A percentile compares a stretch with the other conserved stretches of the same genome.
phyloP scores from a whole-genome alignment of 2,329 filamentous ascomycete genomes.

The Proliferodiscus dingleyae region DNA sequence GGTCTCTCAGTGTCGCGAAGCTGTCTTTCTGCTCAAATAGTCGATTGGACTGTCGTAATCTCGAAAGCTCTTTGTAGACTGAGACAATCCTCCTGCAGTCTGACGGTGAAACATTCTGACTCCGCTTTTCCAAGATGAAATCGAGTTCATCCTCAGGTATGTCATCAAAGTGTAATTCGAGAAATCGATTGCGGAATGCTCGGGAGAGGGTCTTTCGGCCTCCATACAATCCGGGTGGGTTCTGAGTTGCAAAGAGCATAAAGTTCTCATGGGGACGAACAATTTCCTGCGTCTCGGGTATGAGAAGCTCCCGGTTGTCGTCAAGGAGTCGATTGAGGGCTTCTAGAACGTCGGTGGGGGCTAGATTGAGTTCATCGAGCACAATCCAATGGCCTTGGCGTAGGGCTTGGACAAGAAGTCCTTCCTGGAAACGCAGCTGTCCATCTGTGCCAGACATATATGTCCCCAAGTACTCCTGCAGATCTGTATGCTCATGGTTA shows the following conservation, averaged over 20 bases:
- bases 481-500: slow-evolving; percentile 97
- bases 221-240: slow-evolving; percentile 91
- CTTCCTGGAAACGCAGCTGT: slow-evolving; percentile 85
- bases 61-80: slow-evolving; percentile 89
- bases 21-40: slow-evolving; percentile 97
- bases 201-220: slow-evolving; percentile 89
- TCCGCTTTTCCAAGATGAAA: slow-evolving; percentile 82
- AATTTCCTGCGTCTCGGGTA: slow-evolving; percentile 93
- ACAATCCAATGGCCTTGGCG: slow-evolving; percentile 96
- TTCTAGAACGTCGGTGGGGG: slow-evolving; percentile 94
- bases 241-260: slow-evolving; percentile 97
- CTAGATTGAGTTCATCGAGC: slow-evolving; percentile 93
- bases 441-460: slow-evolving; percentile 86
- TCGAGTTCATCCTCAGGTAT: slow-evolving; percentile 94
- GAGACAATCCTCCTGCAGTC: slow-evolving; percentile 88
- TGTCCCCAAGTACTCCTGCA: slow-evolving; percentile 95
- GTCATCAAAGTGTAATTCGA: slow-evolving; percentile 96
- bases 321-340: slow-evolving; percentile 92
- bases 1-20: slow-evolving; percentile 90
- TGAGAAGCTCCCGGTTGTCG: slow-evolving; percentile 91
- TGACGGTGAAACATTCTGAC: slow-evolving; percentile 79
- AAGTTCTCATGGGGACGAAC: slow-evolving; percentile 91
- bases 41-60: slow-evolving; percentile 81
- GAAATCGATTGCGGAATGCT: slow-evolving; percentile 92
- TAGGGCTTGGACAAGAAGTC: slow-evolving; percentile 86